phyloP scores from a whole-genome alignment of 768 basidiomycete genomes.

The Rickenella mellea region DNA sequence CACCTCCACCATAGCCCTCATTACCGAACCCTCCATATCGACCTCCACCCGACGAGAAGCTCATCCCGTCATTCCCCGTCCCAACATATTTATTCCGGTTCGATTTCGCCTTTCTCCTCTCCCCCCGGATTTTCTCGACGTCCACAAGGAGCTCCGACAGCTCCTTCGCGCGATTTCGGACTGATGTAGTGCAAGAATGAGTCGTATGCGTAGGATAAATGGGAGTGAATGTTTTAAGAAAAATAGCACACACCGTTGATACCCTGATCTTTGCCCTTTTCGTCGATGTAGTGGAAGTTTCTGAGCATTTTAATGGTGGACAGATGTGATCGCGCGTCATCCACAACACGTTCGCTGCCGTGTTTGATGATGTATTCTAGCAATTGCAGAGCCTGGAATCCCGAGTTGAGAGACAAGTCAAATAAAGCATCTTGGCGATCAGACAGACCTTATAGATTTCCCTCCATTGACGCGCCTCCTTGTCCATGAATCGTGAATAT shows the following conservation, averaged over 20 bases:
- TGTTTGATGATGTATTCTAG: conserved; percentile 96
- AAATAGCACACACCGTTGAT: conserved; percentile 64
- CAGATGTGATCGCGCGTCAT: conserved; percentile 91
- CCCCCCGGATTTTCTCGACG: conserved; percentile 80
- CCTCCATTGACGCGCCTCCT: conserved; percentile 96
- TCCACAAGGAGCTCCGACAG: conserved; percentile 87
- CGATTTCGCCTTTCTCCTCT: conserved; percentile 85
- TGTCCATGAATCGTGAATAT: conserved; percentile 93
- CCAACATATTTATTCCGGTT: conserved; percentile 90
- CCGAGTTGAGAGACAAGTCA: background rate
- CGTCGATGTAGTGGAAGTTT: conserved; percentile 97
- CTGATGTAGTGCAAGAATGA: conserved; percentile 29
- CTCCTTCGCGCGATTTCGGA: conserved; percentile 90
- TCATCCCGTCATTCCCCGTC: conserved; percentile 71
- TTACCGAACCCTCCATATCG: conserved; percentile 67
- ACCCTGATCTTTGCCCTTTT: conserved; percentile 97
- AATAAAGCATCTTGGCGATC: background rate
- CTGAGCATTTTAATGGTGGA: conserved; percentile 95
- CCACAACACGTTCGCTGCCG: conserved; percentile 94
- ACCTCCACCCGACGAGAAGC: conserved; percentile 47
- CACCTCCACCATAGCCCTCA: conserved; percentile 28
- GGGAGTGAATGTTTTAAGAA: background rate
- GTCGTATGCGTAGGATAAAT: background rate
- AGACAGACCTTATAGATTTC: conserved; percentile 89
- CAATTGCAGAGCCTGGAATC: conserved; percentile 70